These are phyloP conservation scores for Lactarius quietus DNA, from an alignment of 768 basidiomycete genomes.

Conservation along the genomic window DNA sequence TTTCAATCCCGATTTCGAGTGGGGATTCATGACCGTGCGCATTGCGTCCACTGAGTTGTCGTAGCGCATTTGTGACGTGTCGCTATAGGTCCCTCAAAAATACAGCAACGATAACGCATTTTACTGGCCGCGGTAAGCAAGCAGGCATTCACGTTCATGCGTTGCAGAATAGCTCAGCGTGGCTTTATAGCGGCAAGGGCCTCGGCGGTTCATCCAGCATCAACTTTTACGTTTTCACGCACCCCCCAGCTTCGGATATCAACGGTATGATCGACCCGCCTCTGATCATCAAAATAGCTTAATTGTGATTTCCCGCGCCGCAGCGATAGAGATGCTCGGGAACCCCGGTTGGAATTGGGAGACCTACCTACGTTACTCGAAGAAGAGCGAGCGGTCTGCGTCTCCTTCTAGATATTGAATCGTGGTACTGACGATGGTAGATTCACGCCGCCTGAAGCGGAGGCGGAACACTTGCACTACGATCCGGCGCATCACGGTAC, in stretches of 20 bases:
- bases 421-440: not conserved
- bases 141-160: no score
- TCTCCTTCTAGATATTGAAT: no score
- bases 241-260: conserved; percentile 28
- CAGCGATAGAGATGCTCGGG: conserved; percentile 28
- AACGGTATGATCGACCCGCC: conserved; percentile 18
- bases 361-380: conserved; percentile 25
- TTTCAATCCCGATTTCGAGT: conserved; percentile 25
- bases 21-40: conserved; percentile 25
- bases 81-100: conserved; percentile 23
- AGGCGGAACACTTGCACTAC: conserved; percentile 7
- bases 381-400: conserved; percentile 23
- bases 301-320: not conserved
- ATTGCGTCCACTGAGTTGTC: no score
- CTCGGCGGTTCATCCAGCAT: conserved; percentile 25
- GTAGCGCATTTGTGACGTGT: no score
- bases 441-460: conserved; percentile 12
- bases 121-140: conserved; percentile 23
- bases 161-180: not conserved
- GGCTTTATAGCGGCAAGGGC: conserved; percentile 21
- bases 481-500: conserved; percentile 18
- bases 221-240: conserved; percentile 26
- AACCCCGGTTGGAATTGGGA: conserved; percentile 33
- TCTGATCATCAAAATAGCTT: no score
- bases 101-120: conserved; percentile 15